Evolutionary conservation across 2,329 filamentous ascomycete species (phyloP), one percentile per base, ranked within the genome.

Genomic region (Nemania sp.): DNA sequence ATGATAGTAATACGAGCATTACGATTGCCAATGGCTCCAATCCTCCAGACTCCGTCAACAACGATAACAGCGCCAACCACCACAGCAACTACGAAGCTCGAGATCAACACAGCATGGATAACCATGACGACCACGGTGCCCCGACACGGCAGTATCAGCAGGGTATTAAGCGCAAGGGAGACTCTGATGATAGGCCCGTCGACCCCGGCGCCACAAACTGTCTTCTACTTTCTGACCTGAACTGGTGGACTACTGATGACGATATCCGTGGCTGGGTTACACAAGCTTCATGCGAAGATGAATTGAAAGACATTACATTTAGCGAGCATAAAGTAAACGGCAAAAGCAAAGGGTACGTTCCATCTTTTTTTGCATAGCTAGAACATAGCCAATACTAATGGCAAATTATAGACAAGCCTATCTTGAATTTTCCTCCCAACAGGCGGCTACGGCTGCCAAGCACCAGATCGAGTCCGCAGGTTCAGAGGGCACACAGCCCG

Each of bases 271-370:
- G 92, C 58, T 98, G 94, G 93, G 86, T 92, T 26, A 89, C 90
- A 72, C 87, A 92, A 72, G 93, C 92, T n/a, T 88, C 87, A 1
- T 93, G 89, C 73, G 96, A 98, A 79, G 87, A 90, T 53, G 93
- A 97, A 76, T 83, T 98, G 20, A 94, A 93, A 75, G 96, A 98
- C 69, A 89, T 99, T 59, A 97, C 94, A 0, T 99, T 98, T 79
- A 98, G 93, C 76, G 96, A 99, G 79, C 96, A 98, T 81, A 99
- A 99, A 79, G 94, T 98, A 55, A 99, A 99, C 74, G 96, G 96
- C 74, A 99, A 99, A 83, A 97, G 93, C 82, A 98, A 98, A 84
- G 95, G 96, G 94, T 97, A 86, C 71, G 89, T 80, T 43, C 13
- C 29, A 43, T 26, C 15, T 26, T 49, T 24, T 43, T 15, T 52